These are phyloP conservation scores for Ajuga reptans DNA, from an alignment of 305 asterid genomes.

Conservation along the genomic window DNA sequence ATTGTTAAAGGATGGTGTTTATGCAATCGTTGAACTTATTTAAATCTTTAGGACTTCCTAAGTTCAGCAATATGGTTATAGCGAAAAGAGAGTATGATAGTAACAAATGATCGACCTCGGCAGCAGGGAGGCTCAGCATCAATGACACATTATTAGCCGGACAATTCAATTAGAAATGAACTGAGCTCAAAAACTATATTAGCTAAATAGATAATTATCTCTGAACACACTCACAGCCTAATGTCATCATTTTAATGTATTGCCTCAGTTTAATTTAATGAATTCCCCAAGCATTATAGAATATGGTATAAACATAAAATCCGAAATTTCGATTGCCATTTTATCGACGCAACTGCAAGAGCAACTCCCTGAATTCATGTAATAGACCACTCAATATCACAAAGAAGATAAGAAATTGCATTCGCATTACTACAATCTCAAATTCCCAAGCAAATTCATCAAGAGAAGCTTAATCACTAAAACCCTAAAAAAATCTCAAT, in stretches of 20 bases:
- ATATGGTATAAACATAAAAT: not conserved
- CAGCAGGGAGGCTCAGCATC: not conserved
- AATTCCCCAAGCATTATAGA: not conserved
- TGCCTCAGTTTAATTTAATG: not conserved
- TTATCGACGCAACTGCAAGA: not conserved
- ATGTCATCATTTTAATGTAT: not conserved
- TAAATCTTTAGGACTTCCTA: not conserved
- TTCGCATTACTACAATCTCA: not conserved
- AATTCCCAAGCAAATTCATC: not conserved
- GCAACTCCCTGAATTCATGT: not conserved
- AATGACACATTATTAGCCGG: not conserved
- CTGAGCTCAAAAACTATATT: not conserved
- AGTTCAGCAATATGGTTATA: not conserved
- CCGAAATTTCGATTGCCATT: not conserved
- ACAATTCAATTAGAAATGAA: not conserved
- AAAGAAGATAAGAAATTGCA: not conserved
- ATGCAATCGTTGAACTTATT: not conserved
- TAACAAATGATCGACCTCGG: not conserved
- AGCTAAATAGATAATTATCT: not conserved
- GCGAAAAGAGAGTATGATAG: not conserved
- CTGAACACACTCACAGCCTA: not conserved
- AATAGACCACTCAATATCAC: slow-evolving; percentile 2
- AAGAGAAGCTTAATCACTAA: not conserved
- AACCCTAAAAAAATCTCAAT: not conserved
- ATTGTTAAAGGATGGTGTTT: not conserved